Percentiles rank a stretch among this genome's conserved stretches.
Evolutionary conservation across 345 rosid genomes (phyloP).

Genomic region (Lenwebbia sp.): DNA sequence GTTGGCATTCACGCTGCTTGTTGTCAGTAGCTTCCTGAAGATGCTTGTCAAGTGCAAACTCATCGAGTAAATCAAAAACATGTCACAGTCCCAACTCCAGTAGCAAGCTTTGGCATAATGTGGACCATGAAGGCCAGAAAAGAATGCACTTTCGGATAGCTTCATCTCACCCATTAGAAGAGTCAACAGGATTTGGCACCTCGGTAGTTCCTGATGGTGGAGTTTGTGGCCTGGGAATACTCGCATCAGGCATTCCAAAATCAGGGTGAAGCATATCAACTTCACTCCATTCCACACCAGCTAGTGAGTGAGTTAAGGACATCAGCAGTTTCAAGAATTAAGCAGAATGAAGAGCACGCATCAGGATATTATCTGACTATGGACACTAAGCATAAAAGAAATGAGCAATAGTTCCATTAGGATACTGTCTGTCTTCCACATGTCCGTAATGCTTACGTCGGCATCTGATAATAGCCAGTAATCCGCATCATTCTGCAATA

Average conservation of each 20-base stretch:
- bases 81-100: background rate
- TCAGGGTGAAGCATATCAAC: slow-evolving; percentile 30
- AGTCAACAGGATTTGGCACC: slow-evolving; percentile 20
- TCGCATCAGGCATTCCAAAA: slow-evolving; percentile 45
- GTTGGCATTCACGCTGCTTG: background rate
- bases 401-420: slow-evolving; percentile 17
- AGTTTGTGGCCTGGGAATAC: slow-evolving; percentile 39
- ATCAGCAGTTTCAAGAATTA: background rate
- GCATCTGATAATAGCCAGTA: slow-evolving; percentile 88
- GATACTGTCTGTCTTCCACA: slow-evolving; percentile 94
- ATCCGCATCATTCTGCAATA: slow-evolving; percentile 67
- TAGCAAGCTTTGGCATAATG: background rate
- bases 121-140: background rate
- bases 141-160: background rate
- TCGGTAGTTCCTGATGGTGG: slow-evolving; percentile 34
- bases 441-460: slow-evolving; percentile 82
- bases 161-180: slow-evolving; percentile 24
- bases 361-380: background rate
- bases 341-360: background rate
- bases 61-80: background rate
- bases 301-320: slow-evolving; percentile 44
- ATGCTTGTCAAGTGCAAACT: background rate
- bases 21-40: background rate
- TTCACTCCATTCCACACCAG: slow-evolving; percentile 55
- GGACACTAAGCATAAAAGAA: background rate